A percentile compares a stretch with the other conserved stretches of the same genome.
Evolutionary conservation across 192 early-diverging fungal species (phyloP).

Genomic region (Coemansia sp.): DNA sequence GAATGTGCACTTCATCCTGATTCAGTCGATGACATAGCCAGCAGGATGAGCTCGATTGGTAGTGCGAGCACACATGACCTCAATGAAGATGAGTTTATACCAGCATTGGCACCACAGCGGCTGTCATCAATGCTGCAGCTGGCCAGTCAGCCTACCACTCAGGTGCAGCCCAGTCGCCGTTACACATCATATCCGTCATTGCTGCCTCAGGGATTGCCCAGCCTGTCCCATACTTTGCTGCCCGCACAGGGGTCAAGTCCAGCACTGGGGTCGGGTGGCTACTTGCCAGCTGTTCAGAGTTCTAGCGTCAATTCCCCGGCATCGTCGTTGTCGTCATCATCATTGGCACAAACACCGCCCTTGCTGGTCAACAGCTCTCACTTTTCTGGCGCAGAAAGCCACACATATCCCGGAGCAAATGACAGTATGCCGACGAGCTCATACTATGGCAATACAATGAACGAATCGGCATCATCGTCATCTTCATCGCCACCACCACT

Average conservation of each 20-base stretch:
- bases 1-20: background rate
- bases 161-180: background rate
- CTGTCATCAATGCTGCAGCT: constrained; percentile 9
- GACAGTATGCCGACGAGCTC: background rate
- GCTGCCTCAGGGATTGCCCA: background rate
- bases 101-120: constrained; percentile 2
- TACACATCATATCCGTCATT: background rate
- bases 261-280: background rate
- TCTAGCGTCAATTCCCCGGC: background rate
- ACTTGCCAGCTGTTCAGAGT: background rate
- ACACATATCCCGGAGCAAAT: background rate
- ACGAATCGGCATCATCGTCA: background rate
- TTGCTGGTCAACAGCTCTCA: background rate
- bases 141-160: constrained; percentile 12
- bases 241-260: background rate
- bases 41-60: background rate
- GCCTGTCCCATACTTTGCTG: background rate
- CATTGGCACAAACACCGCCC: constrained; percentile 2
- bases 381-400: background rate
- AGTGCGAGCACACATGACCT: background rate
- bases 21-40: background rate
- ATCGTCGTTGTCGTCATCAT: background rate
- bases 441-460: background rate
- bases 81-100: constrained; percentile 3
- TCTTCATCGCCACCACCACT: constrained; percentile 13